Base-by-base conservation (phyloP, 805 yeast genomes). In the Pichia pseudocactophila region DNA sequence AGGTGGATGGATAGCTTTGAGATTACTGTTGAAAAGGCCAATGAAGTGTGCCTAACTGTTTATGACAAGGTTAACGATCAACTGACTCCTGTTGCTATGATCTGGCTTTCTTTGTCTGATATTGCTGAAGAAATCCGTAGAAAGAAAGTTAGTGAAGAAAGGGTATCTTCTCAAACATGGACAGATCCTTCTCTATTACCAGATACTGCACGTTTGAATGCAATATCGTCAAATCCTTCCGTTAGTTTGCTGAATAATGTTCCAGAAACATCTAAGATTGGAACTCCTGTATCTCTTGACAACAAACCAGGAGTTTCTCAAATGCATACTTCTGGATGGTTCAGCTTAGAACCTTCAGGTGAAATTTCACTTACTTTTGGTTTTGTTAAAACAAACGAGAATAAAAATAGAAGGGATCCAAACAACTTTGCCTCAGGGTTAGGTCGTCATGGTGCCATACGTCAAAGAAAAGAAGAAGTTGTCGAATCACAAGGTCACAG, bases 401-500 rank as follows among this genome's bases (percentile, higher is more conserved):
- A 58, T 33, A 73, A 82, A 6, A 63, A 66, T 20, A 46, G 49
- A 30, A 73, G 71, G 16, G 71, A 69, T 41, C 71, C 68, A 50
- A 69, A 66, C 38, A 75, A 69, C 20, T 62, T 61, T 40, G 64
- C 74, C 37, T 82, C 82, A 41, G 86, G 86, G 0, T 69, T 83
- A 41, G 90, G 87, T 28, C 95, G 99, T 71, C 96, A 90, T 59
- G 97, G 97, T 67, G 99, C 99, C 48, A 90, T 92, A 50, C 82
- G 96, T 56, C 92, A 87, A 62, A 80, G 89, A 66, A 87, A 89
- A 52, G 86, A 80, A 56, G 94, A 85, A 51, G 86, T 92, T 2
- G 85, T 80, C 58, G 96, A 90, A 63, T 92, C 87, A 54, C 95
- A 87, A 59, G 99, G 99, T 15, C 99, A 92, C 65, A 94, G 87